phyloP scores from a whole-genome alignment of 108 stramenopile genomes.

The Pseudonitzschia multistriata region DNA sequence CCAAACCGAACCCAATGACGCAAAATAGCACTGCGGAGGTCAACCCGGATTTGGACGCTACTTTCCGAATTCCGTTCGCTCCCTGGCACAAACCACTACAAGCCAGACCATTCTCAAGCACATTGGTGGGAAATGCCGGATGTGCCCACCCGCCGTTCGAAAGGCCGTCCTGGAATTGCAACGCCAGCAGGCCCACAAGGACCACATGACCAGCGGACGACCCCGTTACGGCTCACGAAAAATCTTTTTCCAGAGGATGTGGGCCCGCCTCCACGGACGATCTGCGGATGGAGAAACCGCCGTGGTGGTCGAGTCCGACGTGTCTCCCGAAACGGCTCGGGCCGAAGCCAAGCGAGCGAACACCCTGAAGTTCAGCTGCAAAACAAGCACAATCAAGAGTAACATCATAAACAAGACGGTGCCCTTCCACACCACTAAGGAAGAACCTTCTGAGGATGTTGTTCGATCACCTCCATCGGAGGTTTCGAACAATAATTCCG shows the following conservation, averaged over 20 bases:
- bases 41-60: conserved; percentile 69
- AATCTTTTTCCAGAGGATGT: conserved; percentile 74
- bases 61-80: conserved; percentile 63
- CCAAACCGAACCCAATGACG: no score
- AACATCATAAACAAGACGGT: not conserved
- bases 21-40: conserved; percentile 57
- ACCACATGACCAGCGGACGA: conserved; percentile 41
- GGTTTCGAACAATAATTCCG: conserved; percentile 8
- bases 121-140: conserved; percentile 58
- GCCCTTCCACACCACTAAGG: not conserved
- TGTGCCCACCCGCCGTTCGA: conserved; percentile 53
- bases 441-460: not conserved
- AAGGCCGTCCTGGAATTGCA: conserved; percentile 46
- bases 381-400: no score
- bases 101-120: conserved; percentile 79
- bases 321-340: conserved; percentile 8
- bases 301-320: conserved; percentile 23
- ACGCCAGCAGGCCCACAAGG: conserved; percentile 39
- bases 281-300: conserved; percentile 7
- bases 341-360: not conserved
- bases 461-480: not conserved
- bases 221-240: conserved; percentile 75
- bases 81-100: conserved; percentile 79
- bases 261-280: conserved; percentile 57
- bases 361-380: not conserved